These are phyloP conservation scores for Suillus fuscotomentosus DNA, from an alignment of 768 basidiomycete genomes.

Conservation along the genomic window DNA sequence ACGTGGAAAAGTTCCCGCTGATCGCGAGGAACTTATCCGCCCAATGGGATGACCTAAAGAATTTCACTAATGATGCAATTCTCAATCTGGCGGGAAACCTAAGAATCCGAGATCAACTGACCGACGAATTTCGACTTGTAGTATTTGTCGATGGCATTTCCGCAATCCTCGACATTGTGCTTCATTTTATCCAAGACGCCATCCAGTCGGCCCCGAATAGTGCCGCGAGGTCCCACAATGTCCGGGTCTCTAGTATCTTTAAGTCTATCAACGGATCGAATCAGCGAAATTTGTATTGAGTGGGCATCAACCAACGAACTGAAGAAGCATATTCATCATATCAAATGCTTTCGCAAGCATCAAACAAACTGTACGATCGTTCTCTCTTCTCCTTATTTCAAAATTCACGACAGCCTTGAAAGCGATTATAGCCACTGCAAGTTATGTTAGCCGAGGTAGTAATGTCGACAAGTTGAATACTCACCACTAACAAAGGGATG, in stretches of 20 bases:
- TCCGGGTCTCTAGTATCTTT: constrained; percentile 26
- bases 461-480: neutral
- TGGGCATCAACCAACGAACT: constrained; percentile 29
- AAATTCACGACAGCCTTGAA: constrained; percentile 47
- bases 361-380: constrained; percentile 46
- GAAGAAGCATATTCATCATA: constrained; percentile 44
- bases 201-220: constrained; percentile 33
- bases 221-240: constrained; percentile 27
- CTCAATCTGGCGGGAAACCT: neutral
- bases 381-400: constrained; percentile 47
- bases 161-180: constrained; percentile 41
- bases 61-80: constrained; percentile 24
- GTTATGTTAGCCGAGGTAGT: neutral
- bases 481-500: constrained; percentile 28
- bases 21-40: constrained; percentile 37
- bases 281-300: neutral
- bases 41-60: constrained; percentile 34
- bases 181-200: constrained; percentile 31
- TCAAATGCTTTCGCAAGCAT: constrained; percentile 51
- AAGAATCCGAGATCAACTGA: too few relatives aligned
- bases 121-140: too few relatives aligned
- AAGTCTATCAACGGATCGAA: constrained; percentile 20
- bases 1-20: constrained; percentile 32
- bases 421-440: constrained; percentile 45
- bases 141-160: constrained; percentile 40